A percentile compares a stretch with the other conserved stretches of the same genome.
Evolutionary conservation across 2,329 filamentous ascomycete genomes (phyloP).

Genomic region (Neonectria ditissima): DNA sequence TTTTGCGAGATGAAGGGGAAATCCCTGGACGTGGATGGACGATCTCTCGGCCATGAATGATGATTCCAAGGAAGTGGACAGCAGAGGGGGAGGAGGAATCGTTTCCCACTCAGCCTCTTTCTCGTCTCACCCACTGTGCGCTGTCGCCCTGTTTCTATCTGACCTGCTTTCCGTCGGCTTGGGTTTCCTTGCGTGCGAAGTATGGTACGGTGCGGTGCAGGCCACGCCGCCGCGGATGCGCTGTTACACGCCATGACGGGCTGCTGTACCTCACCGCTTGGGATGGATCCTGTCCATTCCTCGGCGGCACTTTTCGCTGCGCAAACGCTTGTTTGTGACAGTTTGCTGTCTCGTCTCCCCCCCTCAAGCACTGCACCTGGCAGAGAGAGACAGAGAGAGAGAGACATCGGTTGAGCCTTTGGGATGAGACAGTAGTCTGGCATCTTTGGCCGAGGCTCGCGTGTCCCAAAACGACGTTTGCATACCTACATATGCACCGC

Average conservation of each 20-base stretch:
- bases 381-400: too few relatives aligned
- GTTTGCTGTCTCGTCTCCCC: background rate
- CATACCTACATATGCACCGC: too few relatives aligned
- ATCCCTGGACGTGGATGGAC: constrained; percentile 18
- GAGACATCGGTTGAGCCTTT: background rate
- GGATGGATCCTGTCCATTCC: background rate
- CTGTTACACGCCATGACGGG: constrained; percentile 22
- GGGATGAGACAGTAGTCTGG: background rate
- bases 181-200: background rate
- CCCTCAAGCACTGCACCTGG: background rate
- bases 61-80: background rate
- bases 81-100: too few relatives aligned
- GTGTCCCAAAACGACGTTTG: too few relatives aligned
- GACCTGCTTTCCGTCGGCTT: background rate
- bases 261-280: constrained; percentile 21
- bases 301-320: too few relatives aligned
- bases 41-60: background rate
- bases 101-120: constrained; percentile 11
- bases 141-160: constrained; percentile 21
- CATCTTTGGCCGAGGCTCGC: too few relatives aligned
- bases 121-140: background rate
- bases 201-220: background rate
- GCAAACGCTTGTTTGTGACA: too few relatives aligned
- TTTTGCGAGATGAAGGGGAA: constrained; percentile 3
- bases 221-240: constrained; percentile 8